These are phyloP conservation scores for Backusella parvicylindrica DNA, from an alignment of 192 early-diverging fungal genomes.

Conservation along the genomic window DNA sequence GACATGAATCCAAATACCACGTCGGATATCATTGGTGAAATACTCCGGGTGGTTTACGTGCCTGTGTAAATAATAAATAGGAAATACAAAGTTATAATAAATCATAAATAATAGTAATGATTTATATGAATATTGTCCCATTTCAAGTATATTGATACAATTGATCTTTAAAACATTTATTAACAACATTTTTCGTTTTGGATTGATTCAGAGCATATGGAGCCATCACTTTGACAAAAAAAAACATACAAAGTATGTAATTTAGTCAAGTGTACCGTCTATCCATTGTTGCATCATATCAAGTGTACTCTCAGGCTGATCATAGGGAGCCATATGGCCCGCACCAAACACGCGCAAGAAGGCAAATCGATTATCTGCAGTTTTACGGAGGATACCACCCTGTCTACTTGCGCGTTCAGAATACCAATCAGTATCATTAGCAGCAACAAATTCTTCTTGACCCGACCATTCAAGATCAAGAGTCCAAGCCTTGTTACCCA, in stretches of 20 bases:
- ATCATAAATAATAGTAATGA: neutral
- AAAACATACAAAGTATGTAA: neutral
- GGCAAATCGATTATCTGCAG: slow-evolving; percentile 61
- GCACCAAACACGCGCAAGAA: slow-evolving; percentile 86
- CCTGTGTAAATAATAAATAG: slow-evolving; percentile 14
- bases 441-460: slow-evolving; percentile 61
- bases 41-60: slow-evolving; percentile 22
- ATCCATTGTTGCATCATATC: slow-evolving; percentile 92
- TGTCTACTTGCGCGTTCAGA: slow-evolving; percentile 43
- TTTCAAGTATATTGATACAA: too few species aligned
- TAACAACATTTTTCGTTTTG: neutral
- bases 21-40: slow-evolving; percentile 32
- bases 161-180: too few species aligned
- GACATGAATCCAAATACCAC: neutral
- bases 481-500: slow-evolving; percentile 91
- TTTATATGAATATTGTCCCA: too few species aligned
- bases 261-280: neutral
- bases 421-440: slow-evolving; percentile 69
- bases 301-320: slow-evolving; percentile 75
- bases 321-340: slow-evolving; percentile 92
- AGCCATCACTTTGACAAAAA: neutral
- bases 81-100: neutral
- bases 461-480: slow-evolving; percentile 84
- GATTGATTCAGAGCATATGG: neutral
- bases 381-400: slow-evolving; percentile 65